Conservation (phyloP, 345 rosid genomes). For the Ceriops decandra region DNA sequence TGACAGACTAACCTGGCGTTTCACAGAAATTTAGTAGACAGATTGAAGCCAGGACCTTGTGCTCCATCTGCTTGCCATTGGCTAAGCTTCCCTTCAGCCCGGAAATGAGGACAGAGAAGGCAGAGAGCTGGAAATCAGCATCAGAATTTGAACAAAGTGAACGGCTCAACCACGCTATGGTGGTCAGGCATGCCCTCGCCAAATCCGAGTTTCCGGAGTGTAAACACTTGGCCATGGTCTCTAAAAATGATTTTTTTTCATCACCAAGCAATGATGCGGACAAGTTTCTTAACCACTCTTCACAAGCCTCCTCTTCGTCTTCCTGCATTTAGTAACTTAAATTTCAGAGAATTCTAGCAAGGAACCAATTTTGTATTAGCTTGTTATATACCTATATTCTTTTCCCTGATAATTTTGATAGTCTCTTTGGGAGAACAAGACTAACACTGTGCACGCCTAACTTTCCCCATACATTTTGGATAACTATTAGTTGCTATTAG, state of each 20-base stretch:
- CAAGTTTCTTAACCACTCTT: slow-evolving; percentile 41
- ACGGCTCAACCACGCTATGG: slow-evolving; percentile 48
- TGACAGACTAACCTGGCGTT: slow-evolving; percentile 40
- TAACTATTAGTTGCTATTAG: no score
- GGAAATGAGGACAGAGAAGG: slow-evolving; percentile 39
- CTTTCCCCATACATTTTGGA: no score
- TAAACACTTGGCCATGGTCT: slow-evolving; percentile 42
- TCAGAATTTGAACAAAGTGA: slow-evolving; percentile 36
- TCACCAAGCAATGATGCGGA: slow-evolving; percentile 35
- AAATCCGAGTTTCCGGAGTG: slow-evolving; percentile 32
- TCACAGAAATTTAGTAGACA: slow-evolving; percentile 48
- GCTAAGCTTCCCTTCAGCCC: slow-evolving; percentile 41
- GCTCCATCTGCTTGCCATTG: slow-evolving; percentile 31
- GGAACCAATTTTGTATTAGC: slow-evolving; percentile 15
- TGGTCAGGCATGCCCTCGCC: slow-evolving; percentile 36
- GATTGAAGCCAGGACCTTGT: slow-evolving; percentile 50
- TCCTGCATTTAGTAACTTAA: slow-evolving; percentile 27
- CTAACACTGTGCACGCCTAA: no score
- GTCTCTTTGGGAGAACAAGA: no score
- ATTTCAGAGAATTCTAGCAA: slow-evolving; percentile 24
- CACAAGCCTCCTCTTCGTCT: slow-evolving; percentile 31
- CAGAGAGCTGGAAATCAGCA: slow-evolving; percentile 34
- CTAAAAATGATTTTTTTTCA: slow-evolving; percentile 35
- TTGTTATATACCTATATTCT: no score
- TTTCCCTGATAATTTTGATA: no score